A percentile compares a stretch with the other conserved stretches of the same genome.
phyloP scores from a whole-genome alignment of 352 stramenopile species.

The Elongisporangium senticosum region DNA sequence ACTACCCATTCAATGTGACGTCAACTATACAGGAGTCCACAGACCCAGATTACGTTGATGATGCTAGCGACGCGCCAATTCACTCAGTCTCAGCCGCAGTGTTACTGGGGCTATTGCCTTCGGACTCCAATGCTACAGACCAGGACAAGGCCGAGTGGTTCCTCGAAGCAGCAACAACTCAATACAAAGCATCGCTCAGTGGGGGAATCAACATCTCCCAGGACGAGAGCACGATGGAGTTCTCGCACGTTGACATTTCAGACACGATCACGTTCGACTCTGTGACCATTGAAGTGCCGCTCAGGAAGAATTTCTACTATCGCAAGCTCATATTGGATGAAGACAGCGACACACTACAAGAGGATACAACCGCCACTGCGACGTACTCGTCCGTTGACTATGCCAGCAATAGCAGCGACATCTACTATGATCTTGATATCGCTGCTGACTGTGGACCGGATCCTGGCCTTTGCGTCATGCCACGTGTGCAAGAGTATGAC shows the following conservation, averaged over 20 bases:
- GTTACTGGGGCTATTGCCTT: neutral
- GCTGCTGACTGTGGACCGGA: neutral
- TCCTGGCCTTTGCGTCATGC: neutral
- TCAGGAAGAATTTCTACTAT: neutral
- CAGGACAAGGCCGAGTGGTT: neutral
- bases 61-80: neutral
- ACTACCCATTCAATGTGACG: neutral
- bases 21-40: neutral
- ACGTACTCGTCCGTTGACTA: constrained; percentile 6
- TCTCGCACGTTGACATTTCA: neutral
- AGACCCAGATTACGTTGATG: neutral
- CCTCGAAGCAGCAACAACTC: too few relatives aligned
- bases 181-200: too few relatives aligned
- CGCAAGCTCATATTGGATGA: neutral
- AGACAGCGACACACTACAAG: neutral
- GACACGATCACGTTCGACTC: constrained; percentile 2
- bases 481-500: neutral
- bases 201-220: neutral
- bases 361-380: neutral
- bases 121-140: neutral
- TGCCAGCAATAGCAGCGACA: neutral
- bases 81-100: neutral
- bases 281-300: neutral
- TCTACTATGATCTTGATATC: neutral
- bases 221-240: neutral